These are phyloP conservation scores for Carex myosuroides DNA, from an alignment of 176 grass and related monocot species.

Conservation along the genomic window DNA sequence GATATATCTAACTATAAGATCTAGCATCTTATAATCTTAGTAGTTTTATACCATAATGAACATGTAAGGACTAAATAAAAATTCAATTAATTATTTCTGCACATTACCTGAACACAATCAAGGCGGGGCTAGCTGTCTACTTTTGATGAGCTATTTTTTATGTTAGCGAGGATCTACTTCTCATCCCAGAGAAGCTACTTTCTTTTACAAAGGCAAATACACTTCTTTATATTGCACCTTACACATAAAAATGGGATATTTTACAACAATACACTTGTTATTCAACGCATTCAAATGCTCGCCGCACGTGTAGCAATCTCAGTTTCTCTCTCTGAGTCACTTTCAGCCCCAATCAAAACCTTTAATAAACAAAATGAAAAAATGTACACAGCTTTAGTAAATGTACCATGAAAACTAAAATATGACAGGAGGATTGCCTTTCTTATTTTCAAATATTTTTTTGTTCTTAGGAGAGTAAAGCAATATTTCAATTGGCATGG, in stretches of 20 bases:
- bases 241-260: constrained; percentile 57
- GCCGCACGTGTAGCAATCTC: constrained; percentile 60
- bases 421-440: neutral
- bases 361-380: constrained; percentile 14
- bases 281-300: constrained; percentile 58
- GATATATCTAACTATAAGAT: neutral
- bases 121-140: neutral
- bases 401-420: constrained; percentile 7
- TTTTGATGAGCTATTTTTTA: constrained; percentile 13
- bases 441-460: neutral
- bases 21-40: too few relatives aligned
- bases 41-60: neutral
- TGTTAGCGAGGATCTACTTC: constrained; percentile 20
- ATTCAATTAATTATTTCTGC: constrained; percentile 10
- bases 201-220: constrained; percentile 53
- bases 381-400: constrained; percentile 12
- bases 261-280: constrained; percentile 31
- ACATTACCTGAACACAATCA: neutral
- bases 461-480: neutral
- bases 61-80: neutral
- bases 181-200: constrained; percentile 23
- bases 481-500: neutral
- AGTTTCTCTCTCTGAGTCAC: constrained; percentile 65
- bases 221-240: constrained; percentile 31
- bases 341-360: constrained; percentile 35